Percentiles rank a stretch among this genome's conserved stretches.
These are phyloP conservation scores for Solanum pinnatisectum DNA, from an alignment of 257 asterid species.

Conservation along the genomic window DNA sequence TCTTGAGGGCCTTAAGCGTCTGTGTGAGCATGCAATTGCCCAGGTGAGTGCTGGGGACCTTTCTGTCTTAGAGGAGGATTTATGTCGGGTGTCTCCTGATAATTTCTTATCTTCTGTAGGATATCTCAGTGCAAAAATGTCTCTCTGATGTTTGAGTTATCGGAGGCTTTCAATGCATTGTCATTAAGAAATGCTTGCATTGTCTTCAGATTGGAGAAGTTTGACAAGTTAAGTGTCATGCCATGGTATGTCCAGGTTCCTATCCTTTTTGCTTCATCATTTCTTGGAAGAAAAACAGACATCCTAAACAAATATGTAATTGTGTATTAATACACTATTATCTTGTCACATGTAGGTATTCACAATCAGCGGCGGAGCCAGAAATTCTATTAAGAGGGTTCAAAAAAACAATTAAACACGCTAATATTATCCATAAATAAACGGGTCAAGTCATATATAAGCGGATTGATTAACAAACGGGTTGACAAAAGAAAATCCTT, in stretches of 20 bases:
- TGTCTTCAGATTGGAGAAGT: constrained; percentile 36
- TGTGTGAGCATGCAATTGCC: constrained; percentile 61
- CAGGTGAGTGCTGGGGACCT: constrained; percentile 32
- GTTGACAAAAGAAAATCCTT: too few species aligned
- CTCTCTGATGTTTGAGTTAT: constrained; percentile 75
- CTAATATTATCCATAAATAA: too few species aligned
- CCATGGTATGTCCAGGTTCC: constrained; percentile 45
- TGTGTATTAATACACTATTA: not conserved
- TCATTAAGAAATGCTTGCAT: constrained; percentile 73
- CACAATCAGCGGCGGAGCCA: too few species aligned
- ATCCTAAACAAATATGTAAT: not conserved
- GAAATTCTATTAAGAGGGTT: too few species aligned
- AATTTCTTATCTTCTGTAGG: constrained; percentile 31
- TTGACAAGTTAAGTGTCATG: constrained; percentile 46
- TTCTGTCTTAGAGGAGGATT: constrained; percentile 3
- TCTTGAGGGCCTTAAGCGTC: constrained; percentile 62
- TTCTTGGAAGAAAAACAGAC: not conserved
- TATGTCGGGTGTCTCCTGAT: constrained; percentile 8
- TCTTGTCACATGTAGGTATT: constrained; percentile 43
- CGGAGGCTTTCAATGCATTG: constrained; percentile 80
- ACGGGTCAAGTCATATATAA: too few species aligned
- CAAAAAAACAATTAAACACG: too few species aligned
- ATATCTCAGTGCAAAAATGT: constrained; percentile 70
- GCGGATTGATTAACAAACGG: too few species aligned
- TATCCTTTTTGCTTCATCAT: not conserved